Base-by-base conservation (phyloP, 75 land plant species). In the Ceratopteris richardii region DNA sequence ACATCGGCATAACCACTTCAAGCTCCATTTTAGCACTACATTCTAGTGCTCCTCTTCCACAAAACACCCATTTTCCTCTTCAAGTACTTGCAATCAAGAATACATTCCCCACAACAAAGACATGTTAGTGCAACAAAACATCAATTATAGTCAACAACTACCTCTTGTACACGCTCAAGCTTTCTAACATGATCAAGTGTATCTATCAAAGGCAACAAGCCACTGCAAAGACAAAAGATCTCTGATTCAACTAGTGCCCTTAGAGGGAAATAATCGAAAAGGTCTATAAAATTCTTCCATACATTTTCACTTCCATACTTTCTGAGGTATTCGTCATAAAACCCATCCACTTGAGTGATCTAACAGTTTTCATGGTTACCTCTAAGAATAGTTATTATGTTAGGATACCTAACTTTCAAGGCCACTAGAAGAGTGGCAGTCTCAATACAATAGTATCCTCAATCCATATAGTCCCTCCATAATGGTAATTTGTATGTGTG, bases 341-440 rank as follows among this genome's bases (percentile, higher is more conserved):
- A 91, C 31, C 94, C 97, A 67, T 91, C 88, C 20, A 92, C 97
- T 74, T 92, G 97, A 37, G 94, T 92, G 51, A 92, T 88, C 97
- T 91, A 86, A 0, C 92, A 84, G 60, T 93, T 90, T 70, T 90
- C 96, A 55, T 90, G 96, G 52, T 90, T 90, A 46, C 96, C 96
- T 61, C 96, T 67, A 18, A 90, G 73, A 68, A 90, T 90, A 25
- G 93, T 91, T 6, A 91, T 91, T 56, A 94, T 69, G 29, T 84
- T 86, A 31, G 82, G 81, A 58, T 84, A 84, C 0, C 97, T 85
- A 26, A 91, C 97, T 69, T 91, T 91, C 43, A 91, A 61, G 4
- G 97, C 85, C 57, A 91, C 97, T 48, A 91, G 44, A 47, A 91
- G 88, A 17, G 96, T 83, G 14, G 82, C 93, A 40, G 97, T 92